Conservation (phyloP, 441 rosid genomes). For the Populus hybrid region DNA sequence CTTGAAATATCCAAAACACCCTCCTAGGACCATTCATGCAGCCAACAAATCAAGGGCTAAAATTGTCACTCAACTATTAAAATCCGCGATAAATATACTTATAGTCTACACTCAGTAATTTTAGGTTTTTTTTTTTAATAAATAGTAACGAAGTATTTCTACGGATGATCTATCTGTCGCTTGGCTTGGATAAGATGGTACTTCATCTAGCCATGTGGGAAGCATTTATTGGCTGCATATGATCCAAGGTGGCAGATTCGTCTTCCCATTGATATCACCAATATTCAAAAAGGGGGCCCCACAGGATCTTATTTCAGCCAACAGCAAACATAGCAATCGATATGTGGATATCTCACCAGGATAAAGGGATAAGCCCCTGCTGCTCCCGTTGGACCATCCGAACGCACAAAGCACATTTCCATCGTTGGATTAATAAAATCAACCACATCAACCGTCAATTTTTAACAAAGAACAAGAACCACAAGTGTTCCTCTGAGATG, state of each 20-base stretch:
- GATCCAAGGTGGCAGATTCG: constrained; percentile 9
- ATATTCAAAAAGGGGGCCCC: constrained; percentile 11
- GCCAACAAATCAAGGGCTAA: too few species aligned
- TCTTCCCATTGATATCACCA: background rate
- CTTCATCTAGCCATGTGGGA: constrained; percentile 3
- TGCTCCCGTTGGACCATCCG: constrained; percentile 28
- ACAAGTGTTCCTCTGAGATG: constrained; percentile 19
- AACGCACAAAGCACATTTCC: constrained; percentile 22
- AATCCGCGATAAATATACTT: too few species aligned
- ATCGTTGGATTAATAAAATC: constrained; percentile 29
- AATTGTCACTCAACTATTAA: too few species aligned
- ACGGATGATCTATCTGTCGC: background rate
- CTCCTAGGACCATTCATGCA: fast-evolving
- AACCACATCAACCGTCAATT: constrained; percentile 25
- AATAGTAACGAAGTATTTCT: too few species aligned
- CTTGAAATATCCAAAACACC: too few species aligned
- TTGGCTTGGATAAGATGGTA: background rate
- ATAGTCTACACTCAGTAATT: too few species aligned
- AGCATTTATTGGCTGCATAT: background rate
- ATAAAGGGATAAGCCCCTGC: constrained; percentile 44
- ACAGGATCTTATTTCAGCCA: constrained; percentile 38
- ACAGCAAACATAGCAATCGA: constrained; percentile 31
- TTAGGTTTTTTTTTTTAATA: too few species aligned
- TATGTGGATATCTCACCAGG: constrained; percentile 36
- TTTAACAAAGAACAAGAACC: constrained; percentile 34